phyloP scores from a whole-genome alignment of 352 stramenopile species.

The Globisporangium mamillatum region DNA sequence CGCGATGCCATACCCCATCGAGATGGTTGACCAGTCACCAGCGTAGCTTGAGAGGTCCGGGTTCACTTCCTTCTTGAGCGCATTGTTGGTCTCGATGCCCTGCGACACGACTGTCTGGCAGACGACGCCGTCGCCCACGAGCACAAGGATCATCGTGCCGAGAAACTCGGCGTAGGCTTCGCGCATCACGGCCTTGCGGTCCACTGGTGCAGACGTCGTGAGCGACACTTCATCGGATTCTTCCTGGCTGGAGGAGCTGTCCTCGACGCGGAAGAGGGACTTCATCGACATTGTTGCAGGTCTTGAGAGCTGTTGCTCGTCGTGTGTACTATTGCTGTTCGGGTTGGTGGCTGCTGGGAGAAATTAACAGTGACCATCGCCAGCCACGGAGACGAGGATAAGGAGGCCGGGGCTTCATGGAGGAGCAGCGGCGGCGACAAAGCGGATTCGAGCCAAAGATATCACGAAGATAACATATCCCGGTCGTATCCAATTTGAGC shows the following conservation, averaged over 20 bases:
- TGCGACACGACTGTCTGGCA: constrained; percentile 62
- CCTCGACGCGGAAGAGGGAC: constrained; percentile 29
- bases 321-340: background rate
- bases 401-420: background rate
- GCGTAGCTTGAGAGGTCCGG: constrained; percentile 49
- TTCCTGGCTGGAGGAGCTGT: constrained; percentile 21
- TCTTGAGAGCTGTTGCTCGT: background rate
- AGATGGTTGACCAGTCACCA: constrained; percentile 69
- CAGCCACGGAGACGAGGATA: background rate
- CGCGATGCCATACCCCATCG: constrained; percentile 65
- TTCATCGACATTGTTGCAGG: constrained; percentile 25
- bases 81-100: constrained; percentile 51
- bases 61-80: constrained; percentile 44
- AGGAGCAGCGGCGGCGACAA: background rate
- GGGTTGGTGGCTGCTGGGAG: background rate
- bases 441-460: background rate
- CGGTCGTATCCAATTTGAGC: background rate
- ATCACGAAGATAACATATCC: background rate
- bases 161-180: constrained; percentile 49
- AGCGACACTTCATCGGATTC: constrained; percentile 49
- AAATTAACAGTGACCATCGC: background rate
- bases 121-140: constrained; percentile 54
- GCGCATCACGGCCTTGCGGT: constrained; percentile 27
- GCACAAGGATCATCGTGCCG: constrained; percentile 59
- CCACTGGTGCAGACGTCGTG: constrained; percentile 40